Conservation (phyloP, 768 basidiomycete species). For the Boletus fagicola region DNA sequence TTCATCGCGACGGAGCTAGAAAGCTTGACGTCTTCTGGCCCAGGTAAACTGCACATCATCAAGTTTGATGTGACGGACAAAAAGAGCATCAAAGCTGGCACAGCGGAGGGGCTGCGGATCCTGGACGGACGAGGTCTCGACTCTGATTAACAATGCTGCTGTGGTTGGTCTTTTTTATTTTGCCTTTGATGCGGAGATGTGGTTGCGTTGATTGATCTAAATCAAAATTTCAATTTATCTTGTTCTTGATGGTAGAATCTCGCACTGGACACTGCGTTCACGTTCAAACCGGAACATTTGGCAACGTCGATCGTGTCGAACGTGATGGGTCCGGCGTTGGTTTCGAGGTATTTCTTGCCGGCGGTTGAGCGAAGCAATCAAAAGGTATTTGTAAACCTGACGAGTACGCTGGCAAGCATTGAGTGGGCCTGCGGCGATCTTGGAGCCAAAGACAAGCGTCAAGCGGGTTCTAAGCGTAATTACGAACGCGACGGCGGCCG, state of each 20-base stretch:
- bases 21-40: constrained; percentile 2
- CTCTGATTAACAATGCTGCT: constrained; percentile 38
- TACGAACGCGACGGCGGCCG: neutral
- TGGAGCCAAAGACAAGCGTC: constrained; percentile 29
- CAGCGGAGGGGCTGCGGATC: constrained; percentile 18
- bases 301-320: constrained; percentile 26
- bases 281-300: constrained; percentile 17
- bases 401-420: constrained; percentile 32
- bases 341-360: constrained; percentile 31
- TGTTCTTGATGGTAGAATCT: constrained; percentile 13
- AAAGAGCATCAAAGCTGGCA: constrained; percentile 24
- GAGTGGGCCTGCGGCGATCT: constrained; percentile 41
- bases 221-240: neutral
- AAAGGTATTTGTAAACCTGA: constrained; percentile 35
- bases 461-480: constrained; percentile 13
- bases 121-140: constrained; percentile 33
- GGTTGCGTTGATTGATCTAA: neutral
- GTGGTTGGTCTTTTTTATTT: constrained; percentile 25
- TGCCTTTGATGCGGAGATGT: neutral
- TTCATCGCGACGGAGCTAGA: neutral
- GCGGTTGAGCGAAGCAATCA: constrained; percentile 29
- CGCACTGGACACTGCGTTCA: constrained; percentile 24
- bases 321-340: constrained; percentile 25
- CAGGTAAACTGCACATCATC: constrained; percentile 31
- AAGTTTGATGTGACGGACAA: constrained; percentile 28